Evolutionary conservation across 257 asterid species (phyloP).

Genomic region (Solanum chilense): DNA sequence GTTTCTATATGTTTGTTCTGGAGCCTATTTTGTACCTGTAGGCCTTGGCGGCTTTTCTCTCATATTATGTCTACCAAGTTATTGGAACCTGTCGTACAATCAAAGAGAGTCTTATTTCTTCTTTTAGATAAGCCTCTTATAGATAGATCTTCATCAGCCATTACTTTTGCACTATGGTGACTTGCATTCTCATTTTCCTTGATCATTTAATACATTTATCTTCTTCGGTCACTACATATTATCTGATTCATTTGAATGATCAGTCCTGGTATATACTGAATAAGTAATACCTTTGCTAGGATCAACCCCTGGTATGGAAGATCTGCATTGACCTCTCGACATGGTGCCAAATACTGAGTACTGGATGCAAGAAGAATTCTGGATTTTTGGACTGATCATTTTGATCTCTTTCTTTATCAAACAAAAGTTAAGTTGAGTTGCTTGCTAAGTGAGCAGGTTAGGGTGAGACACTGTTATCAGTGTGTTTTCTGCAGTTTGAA

Average conservation of each 20-base stretch:
- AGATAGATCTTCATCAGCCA: neutral
- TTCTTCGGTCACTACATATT: neutral
- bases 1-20: neutral
- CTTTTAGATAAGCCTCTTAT: neutral
- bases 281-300: neutral
- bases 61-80: neutral
- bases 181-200: neutral
- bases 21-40: neutral
- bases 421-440: neutral
- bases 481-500: neutral
- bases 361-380: too few relatives aligned
- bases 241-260: neutral
- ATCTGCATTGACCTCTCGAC: neutral
- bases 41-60: neutral
- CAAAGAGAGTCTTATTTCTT: neutral
- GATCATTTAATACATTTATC: neutral
- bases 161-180: neutral
- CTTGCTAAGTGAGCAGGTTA: neutral
- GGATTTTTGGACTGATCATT: neutral
- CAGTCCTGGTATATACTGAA: neutral
- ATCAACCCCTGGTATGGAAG: neutral
- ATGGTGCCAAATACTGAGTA: too few relatives aligned
- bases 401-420: neutral
- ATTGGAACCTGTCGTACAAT: neutral
- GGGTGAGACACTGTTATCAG: neutral